Percentiles rank a stretch among this genome's conserved stretches.
These are phyloP conservation scores for Eimeria falciformis DNA, from an alignment of 169 alveolate genomes.

Conservation along the genomic window DNA sequence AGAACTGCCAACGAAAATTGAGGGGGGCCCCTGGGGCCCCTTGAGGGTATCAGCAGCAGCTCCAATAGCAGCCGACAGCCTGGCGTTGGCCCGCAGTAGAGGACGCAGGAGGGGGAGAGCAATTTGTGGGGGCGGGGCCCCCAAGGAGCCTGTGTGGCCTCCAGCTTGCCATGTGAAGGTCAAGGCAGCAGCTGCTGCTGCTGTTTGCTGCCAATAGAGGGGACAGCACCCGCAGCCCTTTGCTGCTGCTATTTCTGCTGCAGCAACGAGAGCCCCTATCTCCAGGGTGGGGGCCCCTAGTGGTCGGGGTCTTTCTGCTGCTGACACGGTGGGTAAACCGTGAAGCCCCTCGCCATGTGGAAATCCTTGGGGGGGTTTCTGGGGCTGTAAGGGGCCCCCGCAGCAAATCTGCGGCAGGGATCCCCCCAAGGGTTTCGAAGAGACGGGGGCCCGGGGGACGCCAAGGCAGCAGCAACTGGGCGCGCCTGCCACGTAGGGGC, in stretches of 20 bases:
- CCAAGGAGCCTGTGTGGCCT: neutral
- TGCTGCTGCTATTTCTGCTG: conserved; percentile 62
- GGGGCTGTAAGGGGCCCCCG: neutral
- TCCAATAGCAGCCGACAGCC: conserved; percentile 8
- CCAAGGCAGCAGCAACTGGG: neutral
- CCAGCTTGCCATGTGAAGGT: conserved; percentile 2
- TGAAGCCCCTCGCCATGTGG: neutral
- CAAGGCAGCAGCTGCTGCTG: conserved; percentile 50
- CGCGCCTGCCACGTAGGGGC: neutral
- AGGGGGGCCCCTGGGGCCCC: neutral
- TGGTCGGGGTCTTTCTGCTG: neutral
- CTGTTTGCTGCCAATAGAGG: conserved; percentile 2
- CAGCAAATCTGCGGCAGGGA: neutral
- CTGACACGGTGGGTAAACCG: neutral
- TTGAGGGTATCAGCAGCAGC: conserved; percentile 2
- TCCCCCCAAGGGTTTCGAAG: neutral
- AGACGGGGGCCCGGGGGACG: neutral
- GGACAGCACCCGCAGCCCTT: conserved; percentile 39
- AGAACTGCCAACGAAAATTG: neutral
- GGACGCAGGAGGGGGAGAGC: conserved; percentile 32
- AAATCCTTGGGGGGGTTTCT: neutral
- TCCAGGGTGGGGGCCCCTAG: conserved; percentile 18
- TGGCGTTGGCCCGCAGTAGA: neutral
- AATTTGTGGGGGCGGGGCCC: conserved; percentile 27
- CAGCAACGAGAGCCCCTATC: conserved; percentile 17